phyloP scores from a whole-genome alignment of 83 land plant genomes.

The Picea mariana region DNA sequence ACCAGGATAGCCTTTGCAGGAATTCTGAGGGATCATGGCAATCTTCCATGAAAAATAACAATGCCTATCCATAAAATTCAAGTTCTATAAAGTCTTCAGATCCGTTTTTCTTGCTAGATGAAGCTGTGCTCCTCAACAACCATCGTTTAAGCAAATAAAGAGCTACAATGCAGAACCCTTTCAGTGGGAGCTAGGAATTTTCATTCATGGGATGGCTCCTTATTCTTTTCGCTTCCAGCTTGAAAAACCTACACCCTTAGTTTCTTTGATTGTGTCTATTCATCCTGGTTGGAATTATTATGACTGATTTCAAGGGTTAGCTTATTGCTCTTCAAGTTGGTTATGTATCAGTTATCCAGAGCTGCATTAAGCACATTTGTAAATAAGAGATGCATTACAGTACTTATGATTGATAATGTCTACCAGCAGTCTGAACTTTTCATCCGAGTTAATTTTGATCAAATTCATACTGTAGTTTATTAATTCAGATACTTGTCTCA shows the following conservation, averaged over 20 bases:
- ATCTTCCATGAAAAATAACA: neutral
- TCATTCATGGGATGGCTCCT: neutral
- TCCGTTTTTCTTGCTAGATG: neutral
- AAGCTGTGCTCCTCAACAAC: neutral
- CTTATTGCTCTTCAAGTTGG: neutral
- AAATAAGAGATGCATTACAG: neutral
- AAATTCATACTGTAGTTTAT: neutral
- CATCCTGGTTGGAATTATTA: neutral
- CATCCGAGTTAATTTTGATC: neutral
- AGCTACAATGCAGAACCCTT: neutral
- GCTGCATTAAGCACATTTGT: neutral
- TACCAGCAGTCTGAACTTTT: neutral
- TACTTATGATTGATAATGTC: neutral
- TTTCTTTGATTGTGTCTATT: neutral
- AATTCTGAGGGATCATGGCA: constrained; percentile 6
- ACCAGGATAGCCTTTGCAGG: constrained; percentile 27
- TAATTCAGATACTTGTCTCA: neutral
- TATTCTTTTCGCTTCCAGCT: neutral
- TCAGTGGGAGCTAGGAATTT: neutral
- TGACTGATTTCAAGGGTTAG: neutral
- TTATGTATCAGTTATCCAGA: neutral
- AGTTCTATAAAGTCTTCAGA: constrained; percentile 3
- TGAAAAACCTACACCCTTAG: neutral
- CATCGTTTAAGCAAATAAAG: neutral
- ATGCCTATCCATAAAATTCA: neutral